Percentiles rank a stretch among this genome's conserved stretches.
Conservation (phyloP, 2,329 filamentous ascomycete genomes). For the Trichophyton schoenleinii region DNA sequence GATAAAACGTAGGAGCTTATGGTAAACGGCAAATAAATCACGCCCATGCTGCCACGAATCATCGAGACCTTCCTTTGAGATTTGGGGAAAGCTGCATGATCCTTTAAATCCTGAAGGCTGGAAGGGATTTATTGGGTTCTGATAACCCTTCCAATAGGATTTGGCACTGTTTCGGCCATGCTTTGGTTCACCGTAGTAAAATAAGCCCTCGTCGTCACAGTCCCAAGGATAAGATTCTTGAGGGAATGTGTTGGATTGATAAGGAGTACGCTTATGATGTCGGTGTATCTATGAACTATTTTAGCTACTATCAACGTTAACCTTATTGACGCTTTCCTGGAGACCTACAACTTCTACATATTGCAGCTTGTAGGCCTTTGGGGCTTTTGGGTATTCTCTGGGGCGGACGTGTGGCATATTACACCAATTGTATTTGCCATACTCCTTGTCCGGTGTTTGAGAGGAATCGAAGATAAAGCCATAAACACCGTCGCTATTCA, state of each 20-base stretch:
- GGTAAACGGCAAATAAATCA: constrained; percentile 68
- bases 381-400: constrained; percentile 48
- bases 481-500: constrained; percentile 51
- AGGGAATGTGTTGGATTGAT: constrained; percentile 64
- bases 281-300: constrained; percentile 51
- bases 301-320: not conserved
- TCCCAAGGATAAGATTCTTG: constrained; percentile 60
- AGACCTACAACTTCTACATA: constrained; percentile 61
- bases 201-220: constrained; percentile 58
- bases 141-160: constrained; percentile 55
- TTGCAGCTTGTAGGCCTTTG: constrained; percentile 48
- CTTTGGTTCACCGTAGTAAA: constrained; percentile 51
- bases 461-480: constrained; percentile 65
- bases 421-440: constrained; percentile 65
- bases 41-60: constrained; percentile 64
- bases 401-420: constrained; percentile 76
- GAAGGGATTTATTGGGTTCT: constrained; percentile 54
- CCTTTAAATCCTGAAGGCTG: constrained; percentile 54
- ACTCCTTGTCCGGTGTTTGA: constrained; percentile 40
- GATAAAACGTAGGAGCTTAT: constrained; percentile 54
- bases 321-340: not conserved
- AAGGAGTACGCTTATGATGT: constrained; percentile 75
- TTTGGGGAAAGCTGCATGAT: constrained; percentile 69
- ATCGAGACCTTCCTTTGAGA: constrained; percentile 56
- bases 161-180: constrained; percentile 36